Conservation (phyloP, 768 basidiomycete genomes). For the Tubosaeta sp. region DNA sequence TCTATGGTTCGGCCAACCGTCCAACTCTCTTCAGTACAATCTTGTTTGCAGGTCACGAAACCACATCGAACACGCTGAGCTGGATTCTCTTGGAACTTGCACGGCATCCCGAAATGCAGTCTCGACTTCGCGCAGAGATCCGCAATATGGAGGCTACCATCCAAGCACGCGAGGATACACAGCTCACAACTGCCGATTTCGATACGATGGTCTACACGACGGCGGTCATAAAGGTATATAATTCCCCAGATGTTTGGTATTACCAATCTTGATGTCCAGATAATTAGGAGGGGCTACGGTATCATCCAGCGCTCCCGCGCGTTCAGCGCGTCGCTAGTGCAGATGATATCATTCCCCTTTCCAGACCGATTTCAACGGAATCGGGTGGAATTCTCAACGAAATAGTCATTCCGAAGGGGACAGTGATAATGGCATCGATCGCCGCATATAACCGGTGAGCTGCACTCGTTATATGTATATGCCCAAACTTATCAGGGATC, state of each 20-base stretch:
- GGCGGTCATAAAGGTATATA: slow-evolving; percentile 27
- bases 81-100: slow-evolving; percentile 47
- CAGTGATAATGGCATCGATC: slow-evolving; percentile 41
- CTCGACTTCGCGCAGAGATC: slow-evolving; percentile 44
- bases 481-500: not conserved
- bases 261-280: too few species aligned
- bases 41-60: slow-evolving; percentile 44
- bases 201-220: slow-evolving; percentile 45
- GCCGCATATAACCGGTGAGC: slow-evolving; percentile 17
- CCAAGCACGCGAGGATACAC: not conserved
- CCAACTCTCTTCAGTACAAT: slow-evolving; percentile 35
- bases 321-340: slow-evolving; percentile 45
- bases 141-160: not conserved
- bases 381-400: slow-evolving; percentile 41
- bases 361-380: slow-evolving; percentile 44
- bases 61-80: slow-evolving; percentile 48
- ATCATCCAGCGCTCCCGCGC: slow-evolving; percentile 48
- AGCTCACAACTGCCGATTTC: slow-evolving; percentile 35
- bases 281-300: slow-evolving; percentile 36
- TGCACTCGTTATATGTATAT: not conserved
- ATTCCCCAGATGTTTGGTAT: too few species aligned
- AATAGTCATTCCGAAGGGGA: slow-evolving; percentile 47
- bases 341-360: slow-evolving; percentile 56
- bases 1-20: not conserved
- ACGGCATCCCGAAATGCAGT: slow-evolving; percentile 53